Base-by-base conservation (phyloP, 2,329 filamentous ascomycete genomes). In the Alternaria metachromatica region DNA sequence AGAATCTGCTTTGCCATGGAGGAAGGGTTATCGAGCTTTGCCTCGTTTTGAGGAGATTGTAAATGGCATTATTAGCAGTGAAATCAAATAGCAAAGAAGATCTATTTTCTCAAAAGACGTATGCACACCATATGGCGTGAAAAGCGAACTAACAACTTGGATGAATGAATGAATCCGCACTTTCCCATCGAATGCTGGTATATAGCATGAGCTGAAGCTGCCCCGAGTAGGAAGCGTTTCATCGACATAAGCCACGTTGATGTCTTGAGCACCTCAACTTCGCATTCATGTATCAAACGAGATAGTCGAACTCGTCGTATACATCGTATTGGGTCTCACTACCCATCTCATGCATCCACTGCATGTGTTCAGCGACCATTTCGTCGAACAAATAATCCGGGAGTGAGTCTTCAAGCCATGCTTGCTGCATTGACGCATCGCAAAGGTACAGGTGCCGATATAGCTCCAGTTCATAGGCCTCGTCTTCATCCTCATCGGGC, bases 301-400 rank as follows among this genome's bases (percentile, higher is more conserved):
- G 49, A 30, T 23, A 59, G 18, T 50, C 49, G 18, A 26, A 50
- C 18, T 41, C 6, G 48, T 58, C 46, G 12, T 53, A 49, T 11
- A 6, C 43, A 12, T 55, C 33, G 21, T 26, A 20, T n/a, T 53
- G 57, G 8, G 55, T 37, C 8, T 63, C 44, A 18, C 30, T 26
- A 30, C 41, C 20, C 15, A 43, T 15, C 20, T 64, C 58, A 9
- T 18, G 33, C 64, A 66, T 66, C 61, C 64, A 67, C 33, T 62
- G 45, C 23, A 43, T 28, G 41, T 67, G 64, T 18, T 28, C 18
- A 26, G 26, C 30, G 12, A 61, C 10, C 20, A 67, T 28, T 21
- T 62, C 51, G 4, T 62, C 50, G 44, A 64, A 66, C 26, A 20
- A 11, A 18, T 12, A 37, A n/a, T 62, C 55, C 3, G 15, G 20